phyloP scores from a whole-genome alignment of 2,329 filamentous ascomycete genomes.

The Sporothrix sp. region DNA sequence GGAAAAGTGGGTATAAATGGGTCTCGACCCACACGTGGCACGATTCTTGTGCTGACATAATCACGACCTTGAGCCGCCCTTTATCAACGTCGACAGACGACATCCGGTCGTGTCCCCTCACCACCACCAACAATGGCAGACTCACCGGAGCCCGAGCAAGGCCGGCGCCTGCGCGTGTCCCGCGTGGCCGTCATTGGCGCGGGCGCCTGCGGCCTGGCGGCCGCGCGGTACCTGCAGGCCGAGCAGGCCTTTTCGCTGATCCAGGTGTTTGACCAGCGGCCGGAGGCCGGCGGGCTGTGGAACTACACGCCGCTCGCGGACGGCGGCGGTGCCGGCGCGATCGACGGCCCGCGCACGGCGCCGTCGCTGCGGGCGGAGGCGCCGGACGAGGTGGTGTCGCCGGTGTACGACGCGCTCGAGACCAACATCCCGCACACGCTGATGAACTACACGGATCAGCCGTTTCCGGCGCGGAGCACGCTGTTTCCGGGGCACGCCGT shows the following conservation, averaged over 20 bases:
- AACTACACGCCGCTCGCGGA: constrained; percentile 42
- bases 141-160: too few species aligned
- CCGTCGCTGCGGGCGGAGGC: constrained; percentile 33
- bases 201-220: constrained; percentile 53
- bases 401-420: constrained; percentile 60
- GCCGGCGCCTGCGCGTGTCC: too few species aligned
- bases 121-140: too few species aligned
- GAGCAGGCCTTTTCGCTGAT: constrained; percentile 54
- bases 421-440: constrained; percentile 65
- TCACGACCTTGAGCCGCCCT: too few species aligned
- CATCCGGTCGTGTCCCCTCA: too few species aligned
- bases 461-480: constrained; percentile 47
- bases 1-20: too few species aligned
- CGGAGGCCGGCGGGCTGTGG: constrained; percentile 60
- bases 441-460: constrained; percentile 58
- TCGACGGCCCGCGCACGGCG: constrained; percentile 22
- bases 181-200: constrained; percentile 55
- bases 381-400: constrained; percentile 51
- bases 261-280: constrained; percentile 60
- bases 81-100: too few species aligned
- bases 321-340: constrained; percentile 17
- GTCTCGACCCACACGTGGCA: too few species aligned
- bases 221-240: constrained; percentile 57
- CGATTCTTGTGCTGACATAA: too few species aligned
- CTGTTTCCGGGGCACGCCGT: constrained; percentile 57